Base-by-base conservation (phyloP, 2,329 filamentous ascomycete species). In the Fusarium acutatum region DNA sequence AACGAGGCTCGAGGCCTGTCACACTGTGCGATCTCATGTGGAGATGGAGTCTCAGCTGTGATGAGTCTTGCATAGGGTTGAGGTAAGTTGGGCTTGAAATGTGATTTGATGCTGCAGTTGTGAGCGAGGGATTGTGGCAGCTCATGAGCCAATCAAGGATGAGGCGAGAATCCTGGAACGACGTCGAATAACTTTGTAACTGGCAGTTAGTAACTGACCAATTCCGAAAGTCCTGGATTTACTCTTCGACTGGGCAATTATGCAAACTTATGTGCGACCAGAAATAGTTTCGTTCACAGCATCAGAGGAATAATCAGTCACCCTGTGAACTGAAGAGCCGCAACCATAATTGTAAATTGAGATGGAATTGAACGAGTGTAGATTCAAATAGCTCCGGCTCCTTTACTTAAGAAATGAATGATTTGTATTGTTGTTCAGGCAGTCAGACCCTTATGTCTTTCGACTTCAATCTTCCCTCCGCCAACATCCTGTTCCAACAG, bases 61-160 rank as follows among this genome's bases (percentile, higher is more conserved):
- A 75, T 67, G 46, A 49, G 60, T 26, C 44, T 58, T 75, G 70
- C 60, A 74, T 72, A 14, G 43, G 53, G 35, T 57, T 47, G 53
- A 54, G 38, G 41, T 57, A 44, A 34, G 49, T 34, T 47, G 40
- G 32, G 40, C 40, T 47, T 38, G 64, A 43, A 52, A 24, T 34
- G 41, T 66, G 67, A 59, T 69, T 70, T 40, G 24, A 35, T 47
- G 60, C 64, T 56, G 30, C 40, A 52, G n/a, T 37, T 58, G 37
- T 59, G 43, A 40, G 32, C 58, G 50, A 57, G 46, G 53, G 58
- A n/a, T 54, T 72, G 46, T 58, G 60, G 60, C 49, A 71, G 32
- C 20, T 37, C 43, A 34, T 60, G 43, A 18, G 24, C 64, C 59
- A 60, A 73, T 73, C 43, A 53, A 69, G 17, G 22, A 47, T 24